Conservation (phyloP, 2,329 filamentous ascomycete species). For the Fusarium begoniae region DNA sequence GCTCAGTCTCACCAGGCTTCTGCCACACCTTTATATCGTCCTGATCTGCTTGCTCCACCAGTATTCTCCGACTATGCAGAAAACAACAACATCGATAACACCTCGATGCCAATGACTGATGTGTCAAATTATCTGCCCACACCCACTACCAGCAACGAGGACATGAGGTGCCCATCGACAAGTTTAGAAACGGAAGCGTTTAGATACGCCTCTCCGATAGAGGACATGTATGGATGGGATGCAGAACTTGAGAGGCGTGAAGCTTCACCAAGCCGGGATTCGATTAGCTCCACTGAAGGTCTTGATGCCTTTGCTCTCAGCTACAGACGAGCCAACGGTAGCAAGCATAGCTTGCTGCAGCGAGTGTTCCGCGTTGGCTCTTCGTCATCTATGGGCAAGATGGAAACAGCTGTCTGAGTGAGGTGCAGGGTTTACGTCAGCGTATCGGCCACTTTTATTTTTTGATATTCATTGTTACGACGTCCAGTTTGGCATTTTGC, state of each 20-base stretch:
- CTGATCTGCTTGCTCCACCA: not conserved
- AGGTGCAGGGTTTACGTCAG: not conserved
- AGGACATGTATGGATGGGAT: conserved; percentile 64
- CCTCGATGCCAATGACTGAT: conserved; percentile 39
- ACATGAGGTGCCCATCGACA: conserved; percentile 13
- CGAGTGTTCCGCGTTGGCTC: conserved; percentile 40
- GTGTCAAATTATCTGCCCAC: conserved; percentile 53
- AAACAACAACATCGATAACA: not conserved
- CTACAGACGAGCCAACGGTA: conserved; percentile 41
- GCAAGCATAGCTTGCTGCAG: conserved; percentile 37
- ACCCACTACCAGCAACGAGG: conserved; percentile 37
- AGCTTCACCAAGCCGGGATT: conserved; percentile 8
- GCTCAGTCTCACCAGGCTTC: conserved; percentile 3
- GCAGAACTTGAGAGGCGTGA: conserved; percentile 50
- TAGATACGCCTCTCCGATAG: conserved; percentile 25
- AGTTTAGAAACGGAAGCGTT: conserved; percentile 22
- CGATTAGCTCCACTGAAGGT: conserved; percentile 15
- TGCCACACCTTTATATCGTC: not conserved
- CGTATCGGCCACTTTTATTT: not conserved
- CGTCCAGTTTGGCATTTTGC: conserved; percentile 9
- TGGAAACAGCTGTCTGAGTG: conserved; percentile 22
- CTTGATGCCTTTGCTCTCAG: conserved; percentile 30
- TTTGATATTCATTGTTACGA: conserved; percentile 7
- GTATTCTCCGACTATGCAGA: conserved; percentile 5
- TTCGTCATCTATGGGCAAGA: conserved; percentile 26